Evolutionary conservation across 352 stramenopile species (phyloP).

Genomic region (Pythium utonaiense): DNA sequence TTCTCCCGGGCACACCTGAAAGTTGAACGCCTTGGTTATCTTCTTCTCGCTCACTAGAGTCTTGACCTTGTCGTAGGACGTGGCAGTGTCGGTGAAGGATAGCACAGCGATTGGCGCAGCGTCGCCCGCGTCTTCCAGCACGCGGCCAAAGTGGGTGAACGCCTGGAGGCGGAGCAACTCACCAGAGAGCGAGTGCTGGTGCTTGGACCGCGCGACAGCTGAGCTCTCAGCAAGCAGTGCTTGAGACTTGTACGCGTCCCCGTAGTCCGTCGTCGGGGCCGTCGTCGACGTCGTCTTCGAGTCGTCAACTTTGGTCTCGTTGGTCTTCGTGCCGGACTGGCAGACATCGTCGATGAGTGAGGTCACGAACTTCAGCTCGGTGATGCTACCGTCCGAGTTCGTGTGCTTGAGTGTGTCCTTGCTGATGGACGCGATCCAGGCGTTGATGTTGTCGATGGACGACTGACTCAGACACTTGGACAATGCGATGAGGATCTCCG

Average conservation of each 20-base stretch:
- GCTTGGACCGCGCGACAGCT: slow-evolving; percentile 6
- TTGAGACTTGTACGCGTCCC: not conserved
- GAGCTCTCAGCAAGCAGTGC: not conserved
- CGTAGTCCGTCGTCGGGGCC: not conserved
- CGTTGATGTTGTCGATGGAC: slow-evolving; percentile 35
- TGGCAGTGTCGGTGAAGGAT: slow-evolving; percentile 36
- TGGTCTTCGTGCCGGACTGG: not conserved
- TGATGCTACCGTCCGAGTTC: slow-evolving; percentile 6
- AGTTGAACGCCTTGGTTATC: slow-evolving; percentile 32
- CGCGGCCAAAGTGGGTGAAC: slow-evolving; percentile 32
- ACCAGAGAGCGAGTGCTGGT: slow-evolving; percentile 9
- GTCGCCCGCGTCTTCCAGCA: slow-evolving; percentile 16
- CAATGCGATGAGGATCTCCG: slow-evolving; percentile 51
- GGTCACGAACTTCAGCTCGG: slow-evolving; percentile 26
- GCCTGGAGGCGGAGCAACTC: slow-evolving; percentile 34
- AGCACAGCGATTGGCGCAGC: slow-evolving; percentile 30
- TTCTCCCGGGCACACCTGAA: slow-evolving; percentile 30
- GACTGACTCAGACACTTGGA: slow-evolving; percentile 55
- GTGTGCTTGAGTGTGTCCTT: slow-evolving; percentile 21
- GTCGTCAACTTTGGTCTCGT: not conserved
- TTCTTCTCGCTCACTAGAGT: slow-evolving; percentile 21
- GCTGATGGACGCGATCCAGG: slow-evolving; percentile 35
- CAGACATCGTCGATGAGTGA: not conserved
- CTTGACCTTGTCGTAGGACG: slow-evolving; percentile 35
- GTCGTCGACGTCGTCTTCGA: not conserved